Evolutionary conservation across 73 alveolate species (phyloP).

Genomic region (Tetrahymena borealis): DNA sequence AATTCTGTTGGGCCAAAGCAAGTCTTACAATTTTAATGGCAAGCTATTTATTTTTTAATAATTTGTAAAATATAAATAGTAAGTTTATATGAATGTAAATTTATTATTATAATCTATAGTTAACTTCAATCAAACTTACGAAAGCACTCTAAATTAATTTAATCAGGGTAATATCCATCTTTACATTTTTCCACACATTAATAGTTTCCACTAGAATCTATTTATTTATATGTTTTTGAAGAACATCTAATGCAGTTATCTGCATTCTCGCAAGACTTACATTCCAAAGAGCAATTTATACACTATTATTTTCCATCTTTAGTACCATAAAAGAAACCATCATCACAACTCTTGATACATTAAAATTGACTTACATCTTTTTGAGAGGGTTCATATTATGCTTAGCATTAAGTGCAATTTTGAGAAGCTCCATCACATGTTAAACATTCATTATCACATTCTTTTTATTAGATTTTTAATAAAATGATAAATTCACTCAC

Average conservation of each 20-base stretch:
- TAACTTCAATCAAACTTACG: not conserved
- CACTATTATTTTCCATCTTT: not conserved
- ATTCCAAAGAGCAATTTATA: not conserved
- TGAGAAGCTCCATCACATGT: not conserved
- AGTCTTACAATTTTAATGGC: not conserved
- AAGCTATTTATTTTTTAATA: not conserved
- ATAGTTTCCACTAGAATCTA: not conserved
- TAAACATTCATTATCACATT: not conserved
- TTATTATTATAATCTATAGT: not conserved
- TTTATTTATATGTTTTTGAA: not conserved
- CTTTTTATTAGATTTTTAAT: too few species aligned
- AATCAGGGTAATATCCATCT: not conserved
- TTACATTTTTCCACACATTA: not conserved
- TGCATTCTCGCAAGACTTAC: not conserved
- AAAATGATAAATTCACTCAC: too few species aligned
- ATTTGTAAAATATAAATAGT: not conserved
- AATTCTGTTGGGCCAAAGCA: not conserved
- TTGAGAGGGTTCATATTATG: not conserved
- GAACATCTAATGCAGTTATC: not conserved
- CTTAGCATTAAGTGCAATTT: not conserved
- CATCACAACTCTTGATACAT: not conserved
- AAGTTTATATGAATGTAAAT: not conserved
- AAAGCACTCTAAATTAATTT: not conserved
- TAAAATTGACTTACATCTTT: not conserved
- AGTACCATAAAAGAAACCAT: not conserved